Evolutionary conservation across 108 stramenopile genomes (phyloP), one percentile per base, ranked within the genome.

Genomic region (Skeletonema potamos): DNA sequence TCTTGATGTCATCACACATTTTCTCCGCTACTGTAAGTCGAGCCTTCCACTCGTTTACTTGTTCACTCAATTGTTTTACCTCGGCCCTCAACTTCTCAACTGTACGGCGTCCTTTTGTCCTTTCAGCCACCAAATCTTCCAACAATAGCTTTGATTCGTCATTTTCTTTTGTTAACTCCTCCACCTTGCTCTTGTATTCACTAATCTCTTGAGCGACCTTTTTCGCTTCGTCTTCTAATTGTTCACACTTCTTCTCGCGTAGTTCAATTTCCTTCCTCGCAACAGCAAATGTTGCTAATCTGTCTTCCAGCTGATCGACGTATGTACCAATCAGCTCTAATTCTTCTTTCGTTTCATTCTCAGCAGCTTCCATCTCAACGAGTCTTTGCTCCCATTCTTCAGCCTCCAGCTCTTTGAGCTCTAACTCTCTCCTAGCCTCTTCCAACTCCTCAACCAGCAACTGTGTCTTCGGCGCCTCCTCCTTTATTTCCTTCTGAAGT

Each of bases 401-500:
- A 9, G 75, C 30, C n/a, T 87, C 82, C 9, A 73, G 69, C 58
- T 85, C 69, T 41, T 66, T 71, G 30, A 86, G 54, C 26, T 27
- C 26, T 43, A 70, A 59, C 74, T 79, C 83, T 33, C 65, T 68
- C 62, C 62, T 33, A 29, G 86, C 86, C 22, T 51, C 64, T 33
- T 78, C 70, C 27, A 89, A 72, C 54, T 91, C 90, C 10, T 74
- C 76, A 22, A 82, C 58, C 13, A 91, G 43, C 74, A 86, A 79
- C 79, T 92, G 84, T 1, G 86, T 84, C 64, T 83, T 84, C 4
- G 85, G 91, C 27, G 86, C 88, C 74, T 92, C 87, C 56, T 91
- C 89, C 55, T 85, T 88, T 60, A 94, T 94, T 70, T 94, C 92
- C 61, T 87, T 88, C 68, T 89, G 89, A 37, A 94, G 73, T 62